Evolutionary conservation across 192 early-diverging fungal genomes (phyloP), one percentile per base, ranked within the genome.

Genomic region (Dispira simplex): DNA sequence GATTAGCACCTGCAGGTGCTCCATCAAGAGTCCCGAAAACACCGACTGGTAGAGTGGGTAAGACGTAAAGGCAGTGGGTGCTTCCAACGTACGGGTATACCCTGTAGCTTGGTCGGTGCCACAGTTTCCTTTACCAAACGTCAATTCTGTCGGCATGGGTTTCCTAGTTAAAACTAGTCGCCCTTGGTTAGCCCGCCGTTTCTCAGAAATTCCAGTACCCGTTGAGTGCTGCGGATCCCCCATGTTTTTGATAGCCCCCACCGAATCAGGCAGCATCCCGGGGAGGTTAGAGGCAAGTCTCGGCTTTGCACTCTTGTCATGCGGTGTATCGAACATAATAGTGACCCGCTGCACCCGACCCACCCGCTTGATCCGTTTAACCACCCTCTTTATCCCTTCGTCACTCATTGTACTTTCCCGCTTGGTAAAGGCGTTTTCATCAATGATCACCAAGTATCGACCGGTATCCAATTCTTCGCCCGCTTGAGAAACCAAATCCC

Each of bases 391-490:
- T 5, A 16, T 5, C 10, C 8, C 11, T 0, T 16, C 21, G 26
- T 27, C 13, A 0, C 18, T 5, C 46, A 47, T 11, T 18, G 26
- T 18, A 58, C 66, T 68, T 1, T 70, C 65, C 55, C 63, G 39
- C 8, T 71, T 72, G 16, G 54, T 67, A 63, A 70, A 66, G 20
- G 71, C 71, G 11, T 71, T 64, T 1, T 70, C 65, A 55, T 67
- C 64, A 53, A 68, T 67, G 49, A 53, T 66, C 13, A 64, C 57
- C 44, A 71, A 69, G 46, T 67, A 71, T 16, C 73, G 44, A 21
- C 69, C 63, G 12, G 73, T 45, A 32, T 73, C 71, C 44, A 66
- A 63, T 28, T 67, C 60, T 13, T 73, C 70, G 20, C 45, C 21
- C 64, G 69, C 62, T 46, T 68, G 70, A 60, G 63, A 67, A 13